phyloP scores from a whole-genome alignment of 768 basidiomycete genomes.

The Trichaptum fuscoviolaceum region DNA sequence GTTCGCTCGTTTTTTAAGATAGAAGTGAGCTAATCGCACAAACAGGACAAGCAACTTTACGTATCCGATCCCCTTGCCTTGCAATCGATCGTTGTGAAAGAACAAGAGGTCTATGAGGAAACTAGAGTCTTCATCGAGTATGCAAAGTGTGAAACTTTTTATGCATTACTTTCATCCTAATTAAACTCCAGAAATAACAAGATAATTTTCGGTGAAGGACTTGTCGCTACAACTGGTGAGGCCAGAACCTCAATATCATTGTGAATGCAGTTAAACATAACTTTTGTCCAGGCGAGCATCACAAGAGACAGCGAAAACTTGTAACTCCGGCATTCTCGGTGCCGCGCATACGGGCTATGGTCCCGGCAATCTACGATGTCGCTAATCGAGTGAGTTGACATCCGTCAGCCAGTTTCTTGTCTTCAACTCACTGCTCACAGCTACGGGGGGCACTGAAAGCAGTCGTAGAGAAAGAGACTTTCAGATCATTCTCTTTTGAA shows the following conservation, averaged over 20 bases:
- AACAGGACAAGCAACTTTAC: constrained; percentile 23
- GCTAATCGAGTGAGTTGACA: constrained; percentile 34
- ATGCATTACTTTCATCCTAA: not conserved
- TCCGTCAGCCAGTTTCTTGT: not conserved
- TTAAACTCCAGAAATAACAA: constrained; percentile 5
- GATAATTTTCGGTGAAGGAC: constrained; percentile 33
- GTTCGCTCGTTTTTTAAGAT: not conserved
- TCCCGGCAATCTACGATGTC: constrained; percentile 42
- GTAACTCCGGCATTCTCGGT: constrained; percentile 43
- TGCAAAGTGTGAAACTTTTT: not conserved
- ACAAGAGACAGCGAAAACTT: constrained; percentile 44
- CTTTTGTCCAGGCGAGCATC: constrained; percentile 28
- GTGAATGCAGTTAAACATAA: not conserved
- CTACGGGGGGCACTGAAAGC: not conserved
- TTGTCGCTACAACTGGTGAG: constrained; percentile 33
- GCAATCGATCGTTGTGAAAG: constrained; percentile 41
- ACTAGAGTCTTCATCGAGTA: constrained; percentile 15
- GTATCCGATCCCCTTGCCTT: constrained; percentile 42
- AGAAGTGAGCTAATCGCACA: not conserved
- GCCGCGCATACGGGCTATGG: constrained; percentile 38
- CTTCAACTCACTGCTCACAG: not conserved
- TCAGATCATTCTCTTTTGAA: not conserved
- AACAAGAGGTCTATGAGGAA: constrained; percentile 19
- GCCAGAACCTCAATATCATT: not conserved
- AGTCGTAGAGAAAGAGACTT: not conserved